Conservation (phyloP, 805 yeast genomes). For the Zygosaccharomyces pseudorouxii region DNA sequence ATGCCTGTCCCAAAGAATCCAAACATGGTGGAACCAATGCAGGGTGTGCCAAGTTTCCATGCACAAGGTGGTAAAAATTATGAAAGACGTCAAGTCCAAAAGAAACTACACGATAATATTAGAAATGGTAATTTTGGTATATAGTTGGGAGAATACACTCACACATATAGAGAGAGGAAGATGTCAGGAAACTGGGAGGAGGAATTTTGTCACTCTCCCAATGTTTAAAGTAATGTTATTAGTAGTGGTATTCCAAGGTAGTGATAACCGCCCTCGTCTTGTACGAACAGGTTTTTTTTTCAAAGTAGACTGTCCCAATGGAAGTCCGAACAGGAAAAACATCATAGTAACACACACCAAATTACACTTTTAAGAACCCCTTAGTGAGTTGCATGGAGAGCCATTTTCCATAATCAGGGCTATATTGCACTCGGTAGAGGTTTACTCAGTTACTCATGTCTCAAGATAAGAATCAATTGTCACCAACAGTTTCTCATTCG, state of each 20-base stretch:
- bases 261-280: neutral
- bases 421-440: too few relatives aligned
- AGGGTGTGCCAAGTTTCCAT: constrained; percentile 3
- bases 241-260: too few relatives aligned
- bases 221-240: too few relatives aligned
- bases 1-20: constrained; percentile 12
- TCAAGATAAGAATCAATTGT: constrained; percentile 5
- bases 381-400: too few relatives aligned
- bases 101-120: constrained; percentile 57
- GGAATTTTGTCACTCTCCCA: too few relatives aligned
- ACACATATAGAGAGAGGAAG: neutral
- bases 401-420: too few relatives aligned
- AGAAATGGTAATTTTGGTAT: constrained; percentile 68
- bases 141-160: constrained; percentile 22
- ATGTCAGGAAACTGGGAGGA: too few relatives aligned
- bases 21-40: neutral
- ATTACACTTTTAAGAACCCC: neutral
- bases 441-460: neutral
- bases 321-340: neutral
- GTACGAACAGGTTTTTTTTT: neutral
- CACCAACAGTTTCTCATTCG: constrained; percentile 7
- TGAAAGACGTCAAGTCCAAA: constrained; percentile 42
- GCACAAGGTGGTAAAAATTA: constrained; percentile 6
- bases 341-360: too few relatives aligned
- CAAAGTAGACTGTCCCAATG: neutral